Evolutionary conservation across 192 early-diverging fungal species (phyloP).

Genomic region (Gigaspora rosea): DNA sequence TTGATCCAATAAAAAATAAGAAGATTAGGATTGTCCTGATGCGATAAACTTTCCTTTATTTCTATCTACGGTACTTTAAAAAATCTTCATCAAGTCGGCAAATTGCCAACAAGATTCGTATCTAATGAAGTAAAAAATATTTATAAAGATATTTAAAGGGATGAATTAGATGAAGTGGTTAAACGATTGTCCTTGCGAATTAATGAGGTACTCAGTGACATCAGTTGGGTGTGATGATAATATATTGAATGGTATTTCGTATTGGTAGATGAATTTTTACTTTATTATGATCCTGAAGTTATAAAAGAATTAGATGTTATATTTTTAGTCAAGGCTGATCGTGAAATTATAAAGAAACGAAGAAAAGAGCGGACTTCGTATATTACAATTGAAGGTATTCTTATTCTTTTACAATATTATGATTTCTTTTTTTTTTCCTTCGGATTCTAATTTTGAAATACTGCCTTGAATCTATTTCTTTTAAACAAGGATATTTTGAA

Average conservation of each 20-base stretch:
- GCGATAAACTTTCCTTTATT: conserved; percentile 57
- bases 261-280: conserved; percentile 80
- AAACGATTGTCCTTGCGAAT: background rate
- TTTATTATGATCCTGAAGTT: conserved; percentile 57
- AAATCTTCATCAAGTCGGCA: conserved; percentile 39
- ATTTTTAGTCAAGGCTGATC: conserved; percentile 61
- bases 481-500: conserved; percentile 55
- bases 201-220: background rate
- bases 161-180: background rate
- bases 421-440: no score
- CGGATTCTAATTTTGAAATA: no score
- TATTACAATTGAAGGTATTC: conserved; percentile 55
- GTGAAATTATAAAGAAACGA: conserved; percentile 62
- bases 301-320: conserved; percentile 48
- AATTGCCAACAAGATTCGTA: conserved; percentile 38
- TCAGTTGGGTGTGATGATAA: background rate
- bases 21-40: conserved; percentile 80
- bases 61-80: conserved; percentile 37
- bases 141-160: background rate
- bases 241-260: conserved; percentile 38
- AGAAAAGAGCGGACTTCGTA: conserved; percentile 66
- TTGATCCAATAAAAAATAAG: conserved; percentile 53
- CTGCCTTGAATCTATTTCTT: no score
- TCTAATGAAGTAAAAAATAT: conserved; percentile 39
- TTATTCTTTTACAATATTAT: no score